Evolutionary conservation across 306 rosid genomes (phyloP).

Genomic region (Amphicarpaea edgeworthii): DNA sequence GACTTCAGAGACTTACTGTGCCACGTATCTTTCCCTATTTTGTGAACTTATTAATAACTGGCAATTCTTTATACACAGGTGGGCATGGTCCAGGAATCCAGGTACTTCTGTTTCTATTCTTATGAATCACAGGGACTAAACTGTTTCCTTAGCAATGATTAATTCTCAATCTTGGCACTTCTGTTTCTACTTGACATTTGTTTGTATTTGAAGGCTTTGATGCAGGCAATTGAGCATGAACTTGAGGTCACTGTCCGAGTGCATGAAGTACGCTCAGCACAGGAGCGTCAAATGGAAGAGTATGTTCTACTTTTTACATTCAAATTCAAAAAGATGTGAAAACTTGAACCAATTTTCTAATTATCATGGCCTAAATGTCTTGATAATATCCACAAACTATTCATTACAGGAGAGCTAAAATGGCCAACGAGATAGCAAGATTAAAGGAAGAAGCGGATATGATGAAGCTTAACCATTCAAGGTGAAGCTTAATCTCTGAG

Average conservation of each 20-base stretch:
- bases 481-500: conserved; percentile 43
- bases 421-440: conserved; percentile 57
- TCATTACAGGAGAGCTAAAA: conserved; percentile 57
- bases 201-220: conserved; percentile 69
- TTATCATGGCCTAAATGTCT: conserved; percentile 5
- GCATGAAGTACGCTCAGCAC: conserved; percentile 92
- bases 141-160: conserved; percentile 15
- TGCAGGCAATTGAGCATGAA: conserved; percentile 90
- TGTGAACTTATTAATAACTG: conserved; percentile 15
- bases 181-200: conserved; percentile 30
- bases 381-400: neutral
- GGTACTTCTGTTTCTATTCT: conserved; percentile 55
- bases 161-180: conserved; percentile 21
- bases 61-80: conserved; percentile 30
- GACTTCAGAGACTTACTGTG: conserved; percentile 37
- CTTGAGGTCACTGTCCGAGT: conserved; percentile 94
- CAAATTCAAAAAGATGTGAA: conserved; percentile 7
- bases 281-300: conserved; percentile 95
- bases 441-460: conserved; percentile 54
- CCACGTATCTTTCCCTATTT: neutral
- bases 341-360: neutral
- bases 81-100: conserved; percentile 83
- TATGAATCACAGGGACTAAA: neutral
- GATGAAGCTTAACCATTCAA: conserved; percentile 46
- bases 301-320: conserved; percentile 48